A percentile compares a stretch with the other conserved stretches of the same genome.
Evolutionary conservation across 2,329 filamentous ascomycete genomes (phyloP).

Genomic region (Fusarium transvaalense): DNA sequence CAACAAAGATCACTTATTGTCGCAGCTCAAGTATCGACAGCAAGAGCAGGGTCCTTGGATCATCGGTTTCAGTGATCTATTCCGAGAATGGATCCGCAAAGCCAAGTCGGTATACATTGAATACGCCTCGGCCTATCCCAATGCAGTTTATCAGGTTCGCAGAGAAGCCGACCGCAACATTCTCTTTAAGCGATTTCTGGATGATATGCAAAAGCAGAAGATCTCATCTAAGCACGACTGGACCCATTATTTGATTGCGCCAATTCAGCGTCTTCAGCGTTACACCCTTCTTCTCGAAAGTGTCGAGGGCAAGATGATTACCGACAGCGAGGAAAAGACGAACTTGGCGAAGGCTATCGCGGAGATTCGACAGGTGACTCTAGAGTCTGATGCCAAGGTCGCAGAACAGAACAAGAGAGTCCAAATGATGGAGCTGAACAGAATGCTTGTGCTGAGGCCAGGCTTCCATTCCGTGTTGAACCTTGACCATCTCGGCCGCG

Average conservation of each 20-base stretch:
- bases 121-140: constrained; percentile 89
- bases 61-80: constrained; percentile 93
- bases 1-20: constrained; percentile 91
- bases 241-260: constrained; percentile 94
- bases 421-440: constrained; percentile 83
- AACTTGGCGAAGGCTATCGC: constrained; percentile 88
- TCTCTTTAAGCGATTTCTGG: constrained; percentile 86
- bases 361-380: constrained; percentile 89
- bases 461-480: constrained; percentile 92
- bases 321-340: constrained; percentile 89
- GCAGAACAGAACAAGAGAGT: constrained; percentile 94
- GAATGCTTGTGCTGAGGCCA: constrained; percentile 85
- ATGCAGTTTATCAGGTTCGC: constrained; percentile 84
- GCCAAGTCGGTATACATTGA: constrained; percentile 90
- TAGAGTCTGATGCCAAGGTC: constrained; percentile 92
- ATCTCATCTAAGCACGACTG: constrained; percentile 87
- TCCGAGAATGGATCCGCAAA: constrained; percentile 98
- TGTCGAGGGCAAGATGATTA: constrained; percentile 84
- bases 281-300: constrained; percentile 87
- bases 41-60: constrained; percentile 97
- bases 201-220: constrained; percentile 82
- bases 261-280: constrained; percentile 91
- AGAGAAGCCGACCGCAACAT: constrained; percentile 88
- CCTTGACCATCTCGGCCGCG: constrained; percentile 91
- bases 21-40: constrained; percentile 96